Evolutionary conservation across 768 basidiomycete genomes (phyloP).

Genomic region (Pholiota microspora): DNA sequence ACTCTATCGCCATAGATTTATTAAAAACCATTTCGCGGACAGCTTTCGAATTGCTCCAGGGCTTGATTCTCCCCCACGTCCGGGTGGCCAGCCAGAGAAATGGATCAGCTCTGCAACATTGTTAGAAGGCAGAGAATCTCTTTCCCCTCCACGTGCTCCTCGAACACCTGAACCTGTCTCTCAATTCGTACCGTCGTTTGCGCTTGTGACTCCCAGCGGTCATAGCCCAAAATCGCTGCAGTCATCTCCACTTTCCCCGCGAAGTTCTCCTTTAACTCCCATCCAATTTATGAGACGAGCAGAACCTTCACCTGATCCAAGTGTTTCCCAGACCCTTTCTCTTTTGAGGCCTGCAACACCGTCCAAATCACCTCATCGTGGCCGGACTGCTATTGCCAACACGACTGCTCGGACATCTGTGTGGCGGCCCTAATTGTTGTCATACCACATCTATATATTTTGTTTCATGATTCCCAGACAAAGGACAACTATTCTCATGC

Average conservation of each 20-base stretch:
- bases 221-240: constrained; percentile 49
- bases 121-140: constrained; percentile 41
- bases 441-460: constrained; percentile 2
- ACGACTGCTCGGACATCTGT: constrained; percentile 52
- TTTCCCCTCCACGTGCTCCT: constrained; percentile 8
- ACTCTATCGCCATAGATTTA: constrained; percentile 54
- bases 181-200: constrained; percentile 63
- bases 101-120: constrained; percentile 84
- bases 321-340: constrained; percentile 22
- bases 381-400: constrained; percentile 38
- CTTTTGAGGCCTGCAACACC: constrained; percentile 61
- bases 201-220: constrained; percentile 56
- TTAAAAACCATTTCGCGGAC: constrained; percentile 83
- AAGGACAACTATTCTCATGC: constrained; percentile 8
- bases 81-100: constrained; percentile 59
- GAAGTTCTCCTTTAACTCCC: constrained; percentile 73
- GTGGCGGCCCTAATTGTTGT: constrained; percentile 58
- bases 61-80: constrained; percentile 58
- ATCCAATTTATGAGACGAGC: constrained; percentile 86
- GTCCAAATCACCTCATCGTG: constrained; percentile 51
- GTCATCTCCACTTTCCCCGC: constrained; percentile 52
- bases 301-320: constrained; percentile 61
- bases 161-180: constrained; percentile 67
- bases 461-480: background rate
- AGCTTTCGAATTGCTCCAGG: constrained; percentile 73